Base-by-base conservation (phyloP, 495 filamentous ascomycete genomes). In the Lophium mytilinum region DNA sequence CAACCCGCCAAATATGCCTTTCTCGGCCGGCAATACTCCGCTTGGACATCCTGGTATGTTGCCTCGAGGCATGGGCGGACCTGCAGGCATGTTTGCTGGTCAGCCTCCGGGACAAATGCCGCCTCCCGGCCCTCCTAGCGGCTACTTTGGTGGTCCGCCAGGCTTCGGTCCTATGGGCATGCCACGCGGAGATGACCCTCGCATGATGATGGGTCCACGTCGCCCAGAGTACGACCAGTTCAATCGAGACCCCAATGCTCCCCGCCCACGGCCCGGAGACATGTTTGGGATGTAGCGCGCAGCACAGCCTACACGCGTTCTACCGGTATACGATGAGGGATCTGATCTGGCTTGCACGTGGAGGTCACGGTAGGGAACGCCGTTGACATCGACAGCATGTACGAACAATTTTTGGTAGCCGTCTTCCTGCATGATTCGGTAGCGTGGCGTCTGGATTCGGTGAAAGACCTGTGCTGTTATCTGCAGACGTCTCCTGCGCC, bases 1-100 rank as follows among this genome's bases (percentile, higher is more conserved):
- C 24, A 18, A 21, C 9, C 60, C 39, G 15, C 52, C 53, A 37
- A 54, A 58, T 15, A 64, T 64, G 57, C 50, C 49, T 19, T 64
- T 60, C 45, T 65, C 62, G 5, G 52, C 52, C 6, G 59, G 55
- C 17, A 62, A 62, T 43, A 60, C 63, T 0, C 63, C 63, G 14
- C 37, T 66, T 10, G 59, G 59, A 8, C 59, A 62, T 50, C 63
- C 62, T 15, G 62, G 62, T 7, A 50, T 65, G 33, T 58, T 58
- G 2, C 55, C 58, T 9, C 40, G 54, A 10, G 46, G 45, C 18
- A 58, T 65, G 58, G 40, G 53, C 10, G 58, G 53, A 47, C 50
- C 50, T 11, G 50, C 30, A 1, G 43, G 35, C 19, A 57, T 61
- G 53, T 64, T 37, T 36, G 57, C 45, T 19, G 50, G 43, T 15